These are phyloP conservation scores for Boletellus dicymbophilus DNA, from an alignment of 1,284 basidiomycete species.

Conservation along the genomic window DNA sequence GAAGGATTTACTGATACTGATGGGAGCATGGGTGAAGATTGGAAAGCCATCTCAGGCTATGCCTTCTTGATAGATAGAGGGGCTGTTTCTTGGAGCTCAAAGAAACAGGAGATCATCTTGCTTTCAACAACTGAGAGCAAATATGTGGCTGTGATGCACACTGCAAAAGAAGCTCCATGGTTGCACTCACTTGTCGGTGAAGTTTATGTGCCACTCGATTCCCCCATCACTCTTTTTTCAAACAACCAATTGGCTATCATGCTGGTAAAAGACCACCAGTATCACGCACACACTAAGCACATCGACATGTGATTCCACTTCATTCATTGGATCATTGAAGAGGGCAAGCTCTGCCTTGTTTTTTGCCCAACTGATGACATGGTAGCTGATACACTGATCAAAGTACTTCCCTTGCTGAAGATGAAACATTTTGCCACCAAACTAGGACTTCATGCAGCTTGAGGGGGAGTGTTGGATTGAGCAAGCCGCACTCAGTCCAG, in stretches of 20 bases:
- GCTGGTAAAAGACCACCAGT: neutral
- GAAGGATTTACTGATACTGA: no score
- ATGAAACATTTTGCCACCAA: no score
- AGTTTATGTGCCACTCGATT: neutral
- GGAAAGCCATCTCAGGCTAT: neutral
- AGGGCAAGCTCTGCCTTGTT: neutral
- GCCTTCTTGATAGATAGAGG: neutral
- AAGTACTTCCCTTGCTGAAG: no score
- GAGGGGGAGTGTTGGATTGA: no score
- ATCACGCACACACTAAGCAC: conserved; percentile 20
- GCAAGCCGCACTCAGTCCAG: no score
- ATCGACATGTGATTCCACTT: conserved; percentile 32
- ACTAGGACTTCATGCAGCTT: no score
- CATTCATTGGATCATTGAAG: conserved; percentile 13
- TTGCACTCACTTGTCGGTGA: neutral
- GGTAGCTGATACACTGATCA: neutral
- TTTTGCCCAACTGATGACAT: neutral
- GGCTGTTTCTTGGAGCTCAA: neutral
- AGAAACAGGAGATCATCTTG: neutral
- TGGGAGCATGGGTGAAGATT: no score
- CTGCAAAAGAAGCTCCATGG: neutral
- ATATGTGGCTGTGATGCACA: neutral
- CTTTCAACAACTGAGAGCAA: neutral
- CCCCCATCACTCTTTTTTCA: neutral
- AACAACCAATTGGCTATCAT: neutral